A percentile compares a stretch with the other conserved stretches of the same genome.
Evolutionary conservation across 2,329 filamentous ascomycete genomes (phyloP).

Genomic region (Ampelomyces quisqualis): DNA sequence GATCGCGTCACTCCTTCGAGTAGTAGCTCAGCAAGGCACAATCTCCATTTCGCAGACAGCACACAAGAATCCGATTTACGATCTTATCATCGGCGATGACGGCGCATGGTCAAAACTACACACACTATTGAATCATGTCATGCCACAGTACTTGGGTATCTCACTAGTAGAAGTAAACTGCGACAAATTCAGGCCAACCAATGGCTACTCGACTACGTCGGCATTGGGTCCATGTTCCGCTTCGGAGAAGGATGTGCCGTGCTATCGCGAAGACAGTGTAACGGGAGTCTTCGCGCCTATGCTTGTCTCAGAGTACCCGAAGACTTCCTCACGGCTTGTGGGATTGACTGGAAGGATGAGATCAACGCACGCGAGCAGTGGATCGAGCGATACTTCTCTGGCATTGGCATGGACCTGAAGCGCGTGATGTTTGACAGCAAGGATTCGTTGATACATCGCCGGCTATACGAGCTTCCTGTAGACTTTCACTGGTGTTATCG

Average conservation of each 20-base stretch:
- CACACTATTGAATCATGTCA: slow-evolving; percentile 30
- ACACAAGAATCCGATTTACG: slow-evolving; percentile 40
- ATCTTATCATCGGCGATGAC: slow-evolving; percentile 53
- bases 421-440: slow-evolving; percentile 22
- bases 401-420: slow-evolving; percentile 40
- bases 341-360: slow-evolving; percentile 48
- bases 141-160: slow-evolving; percentile 52
- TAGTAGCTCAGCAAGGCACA: slow-evolving; percentile 13
- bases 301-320: slow-evolving; percentile 44
- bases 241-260: slow-evolving; percentile 45
- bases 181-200: slow-evolving; percentile 48
- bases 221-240: slow-evolving; percentile 39
- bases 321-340: slow-evolving; percentile 46
- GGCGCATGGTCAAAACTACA: slow-evolving; percentile 50
- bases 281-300: slow-evolving; percentile 50
- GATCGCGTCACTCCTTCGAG: slow-evolving; percentile 33
- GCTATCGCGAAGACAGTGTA: slow-evolving; percentile 51
- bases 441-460: slow-evolving; percentile 18
- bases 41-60: slow-evolving; percentile 36
- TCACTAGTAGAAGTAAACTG: slow-evolving; percentile 48
- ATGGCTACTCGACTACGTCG: slow-evolving; percentile 49
- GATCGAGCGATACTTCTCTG: slow-evolving; percentile 23
- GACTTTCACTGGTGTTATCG: slow-evolving; percentile 53
- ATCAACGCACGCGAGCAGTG: slow-evolving; percentile 33
- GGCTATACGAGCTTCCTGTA: slow-evolving; percentile 57